Percentiles rank a stretch among this genome's conserved stretches.
Conservation (phyloP, 306 rosid genomes). For the Inga oerstediana region DNA sequence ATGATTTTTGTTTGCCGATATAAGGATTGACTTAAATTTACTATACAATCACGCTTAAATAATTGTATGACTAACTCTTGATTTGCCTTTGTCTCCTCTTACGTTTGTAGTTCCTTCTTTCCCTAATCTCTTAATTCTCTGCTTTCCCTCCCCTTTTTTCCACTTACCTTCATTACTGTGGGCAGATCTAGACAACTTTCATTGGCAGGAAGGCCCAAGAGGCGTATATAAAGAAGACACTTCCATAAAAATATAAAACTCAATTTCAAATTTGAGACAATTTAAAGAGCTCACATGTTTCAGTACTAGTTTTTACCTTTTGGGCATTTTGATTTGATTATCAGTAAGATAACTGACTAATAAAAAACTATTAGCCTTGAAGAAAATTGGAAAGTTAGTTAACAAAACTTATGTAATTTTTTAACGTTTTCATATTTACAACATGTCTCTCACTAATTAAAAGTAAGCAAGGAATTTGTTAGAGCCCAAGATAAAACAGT, state of each 20-base stretch:
- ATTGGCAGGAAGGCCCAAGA: no score
- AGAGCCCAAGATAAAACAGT: no score
- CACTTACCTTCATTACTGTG: neutral
- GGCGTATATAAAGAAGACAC: neutral
- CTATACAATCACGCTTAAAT: neutral
- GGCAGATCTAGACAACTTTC: neutral
- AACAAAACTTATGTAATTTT: no score
- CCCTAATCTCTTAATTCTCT: conserved; percentile 5
- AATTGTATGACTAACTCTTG: neutral
- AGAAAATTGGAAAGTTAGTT: no score
- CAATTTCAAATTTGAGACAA: neutral
- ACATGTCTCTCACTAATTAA: no score
- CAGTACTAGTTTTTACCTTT: neutral
- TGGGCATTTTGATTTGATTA: no score
- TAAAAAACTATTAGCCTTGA: neutral
- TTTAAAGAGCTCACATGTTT: neutral
- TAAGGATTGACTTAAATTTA: conserved; percentile 4
- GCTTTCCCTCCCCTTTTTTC: conserved; percentile 5
- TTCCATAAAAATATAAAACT: neutral
- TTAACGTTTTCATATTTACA: no score
- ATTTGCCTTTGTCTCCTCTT: conserved; percentile 6
- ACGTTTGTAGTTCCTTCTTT: neutral
- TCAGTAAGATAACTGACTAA: neutral
- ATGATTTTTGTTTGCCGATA: neutral
- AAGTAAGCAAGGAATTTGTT: no score